Base-by-base conservation (phyloP, 495 filamentous ascomycete genomes). In the Wilcoxina mikolae region DNA sequence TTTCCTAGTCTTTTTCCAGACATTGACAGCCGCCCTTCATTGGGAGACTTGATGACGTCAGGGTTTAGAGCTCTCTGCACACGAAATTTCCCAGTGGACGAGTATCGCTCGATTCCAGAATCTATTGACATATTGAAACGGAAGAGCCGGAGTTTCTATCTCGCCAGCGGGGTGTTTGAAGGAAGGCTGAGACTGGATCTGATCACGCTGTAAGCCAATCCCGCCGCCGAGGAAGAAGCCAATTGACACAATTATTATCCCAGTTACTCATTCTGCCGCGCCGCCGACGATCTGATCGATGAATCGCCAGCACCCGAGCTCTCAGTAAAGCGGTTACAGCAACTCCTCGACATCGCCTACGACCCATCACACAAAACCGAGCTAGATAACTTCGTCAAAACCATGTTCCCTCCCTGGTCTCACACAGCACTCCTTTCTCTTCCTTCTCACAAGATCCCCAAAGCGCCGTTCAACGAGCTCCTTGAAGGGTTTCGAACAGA, bases 221-320 rank as follows among this genome's bases (percentile, higher is more conserved):
- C 1, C 35, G 35, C 12, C 35, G 35, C 35, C 35, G 35, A 18
- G 35, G 15, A 5, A 39, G 12, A 5, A 1, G 35, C 12, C 15
- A 1, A 1, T 18, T 39, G 35, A 39, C 35, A 18, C 20, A 12
- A 39, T 39, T n/a, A n/a, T n/a, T n/a, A n/a, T n/a, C n/a, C 15
- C 23, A 77, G 76, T 23, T 85, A 84, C 65, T 80, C 81, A 0
- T 84, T 83, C 59, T 85, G 80, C 57, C 75, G 82, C 15, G 74
- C 84, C 0, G 79, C 79, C 12, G 82, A 84, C 64, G 80, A 84
- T 52, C 66, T 85, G 2, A 71, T 85, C 12, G 82, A 85, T 56
- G 71, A 79, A 52, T 73, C 78, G 11, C 56, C 50, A 4, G 67
- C 70, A 4, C 51, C 63, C 1, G 59, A 56, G 1, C 75, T 77